These are phyloP conservation scores for Globisporangium paddicum DNA, from an alignment of 352 stramenopile genomes.

Conservation along the genomic window DNA sequence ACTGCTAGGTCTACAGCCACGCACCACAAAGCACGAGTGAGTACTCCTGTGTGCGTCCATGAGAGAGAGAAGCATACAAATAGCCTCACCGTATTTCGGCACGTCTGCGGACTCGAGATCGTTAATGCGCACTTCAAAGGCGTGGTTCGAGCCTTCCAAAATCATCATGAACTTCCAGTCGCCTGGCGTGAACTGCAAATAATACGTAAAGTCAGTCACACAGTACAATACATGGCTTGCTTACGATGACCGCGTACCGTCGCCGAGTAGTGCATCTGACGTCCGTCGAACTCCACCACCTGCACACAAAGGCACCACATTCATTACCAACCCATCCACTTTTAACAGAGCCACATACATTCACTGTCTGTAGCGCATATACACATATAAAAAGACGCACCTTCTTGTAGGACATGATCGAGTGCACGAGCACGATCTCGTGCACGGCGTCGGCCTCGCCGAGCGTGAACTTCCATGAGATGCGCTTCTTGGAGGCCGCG, in stretches of 20 bases:
- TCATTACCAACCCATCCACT: background rate
- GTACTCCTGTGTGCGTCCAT: background rate
- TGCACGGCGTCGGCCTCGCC: conserved; percentile 68
- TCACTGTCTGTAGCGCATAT: background rate
- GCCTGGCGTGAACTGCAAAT: conserved; percentile 46
- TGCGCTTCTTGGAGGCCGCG: conserved; percentile 78
- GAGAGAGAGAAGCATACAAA: no score
- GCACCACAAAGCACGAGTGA: background rate
- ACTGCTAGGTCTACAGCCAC: conserved; percentile 57
- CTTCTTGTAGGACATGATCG: conserved; percentile 86
- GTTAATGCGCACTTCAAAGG: conserved; percentile 85
- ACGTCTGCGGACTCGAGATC: conserved; percentile 66
- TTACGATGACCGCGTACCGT: conserved; percentile 45
- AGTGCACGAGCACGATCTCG: conserved; percentile 77
- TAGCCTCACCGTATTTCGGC: conserved; percentile 88
- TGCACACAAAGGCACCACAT: conserved; percentile 10
- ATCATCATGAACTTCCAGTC: conserved; percentile 81
- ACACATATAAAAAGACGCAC: conserved; percentile 2
- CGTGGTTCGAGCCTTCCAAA: conserved; percentile 63
- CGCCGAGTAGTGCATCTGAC: conserved; percentile 78
- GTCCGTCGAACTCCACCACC: conserved; percentile 73
- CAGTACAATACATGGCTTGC: background rate
- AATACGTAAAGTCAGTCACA: background rate
- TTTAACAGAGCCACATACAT: background rate
- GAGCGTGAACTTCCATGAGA: conserved; percentile 80